Evolutionary conservation across 345 rosid genomes (phyloP).

Genomic region (Salix brachista): DNA sequence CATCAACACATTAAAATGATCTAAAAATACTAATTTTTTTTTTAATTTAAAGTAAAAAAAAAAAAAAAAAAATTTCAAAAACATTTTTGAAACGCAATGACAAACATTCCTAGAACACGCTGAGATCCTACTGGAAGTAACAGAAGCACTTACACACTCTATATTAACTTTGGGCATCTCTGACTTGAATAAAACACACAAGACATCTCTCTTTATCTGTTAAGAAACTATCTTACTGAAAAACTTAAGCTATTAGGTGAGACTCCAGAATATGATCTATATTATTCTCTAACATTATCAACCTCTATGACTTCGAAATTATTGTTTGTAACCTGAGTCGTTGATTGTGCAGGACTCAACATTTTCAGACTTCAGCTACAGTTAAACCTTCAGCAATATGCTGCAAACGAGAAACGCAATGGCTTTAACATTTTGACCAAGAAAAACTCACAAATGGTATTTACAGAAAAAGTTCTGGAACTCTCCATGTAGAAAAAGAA

Average conservation of each 20-base stretch:
- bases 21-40: no score
- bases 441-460: neutral
- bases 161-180: neutral
- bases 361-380: neutral
- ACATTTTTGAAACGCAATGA: rapidly evolving
- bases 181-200: neutral
- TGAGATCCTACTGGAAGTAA: neutral
- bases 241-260: no score
- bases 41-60: no score
- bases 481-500: neutral
- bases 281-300: neutral
- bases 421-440: neutral
- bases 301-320: neutral
- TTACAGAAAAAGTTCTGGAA: neutral
- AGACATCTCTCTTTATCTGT: neutral
- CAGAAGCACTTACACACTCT: neutral
- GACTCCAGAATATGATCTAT: no score
- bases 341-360: neutral
- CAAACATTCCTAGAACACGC: neutral
- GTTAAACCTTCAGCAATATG: neutral
- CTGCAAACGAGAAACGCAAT: neutral
- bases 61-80: no score
- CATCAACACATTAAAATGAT: no score
- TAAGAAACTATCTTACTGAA: no score
- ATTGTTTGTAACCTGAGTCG: neutral